Conservation (phyloP, 331 rosid genomes). For the Quercus tomentella region DNA sequence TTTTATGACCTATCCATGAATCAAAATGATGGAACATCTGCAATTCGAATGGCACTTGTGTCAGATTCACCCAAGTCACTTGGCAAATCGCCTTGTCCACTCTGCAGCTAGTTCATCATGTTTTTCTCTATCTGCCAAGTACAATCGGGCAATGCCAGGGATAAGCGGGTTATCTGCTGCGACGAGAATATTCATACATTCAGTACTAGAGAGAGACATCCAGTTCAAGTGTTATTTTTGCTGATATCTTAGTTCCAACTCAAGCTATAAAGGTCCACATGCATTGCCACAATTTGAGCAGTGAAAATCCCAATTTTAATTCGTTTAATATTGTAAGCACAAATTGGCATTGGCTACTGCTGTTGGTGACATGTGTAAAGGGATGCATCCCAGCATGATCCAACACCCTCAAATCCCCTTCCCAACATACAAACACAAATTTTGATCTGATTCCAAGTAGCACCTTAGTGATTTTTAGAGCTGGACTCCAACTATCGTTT, state of each 20-base stretch:
- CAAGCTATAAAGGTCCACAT: neutral
- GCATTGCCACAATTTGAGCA: no score
- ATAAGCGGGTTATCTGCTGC: conserved; percentile 65
- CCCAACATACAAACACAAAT: neutral
- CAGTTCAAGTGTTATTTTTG: neutral
- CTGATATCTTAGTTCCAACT: neutral
- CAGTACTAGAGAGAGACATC: neutral
- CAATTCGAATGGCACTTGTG: neutral
- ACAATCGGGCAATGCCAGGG: conserved; percentile 69
- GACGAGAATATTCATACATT: neutral
- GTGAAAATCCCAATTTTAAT: no score
- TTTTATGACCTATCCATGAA: neutral
- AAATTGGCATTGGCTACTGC: no score
- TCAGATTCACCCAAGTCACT: conserved; percentile 53
- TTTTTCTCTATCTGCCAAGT: conserved; percentile 63
- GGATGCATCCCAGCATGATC: no score
- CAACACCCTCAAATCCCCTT: no score
- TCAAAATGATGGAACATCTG: neutral
- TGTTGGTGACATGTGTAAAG: no score
- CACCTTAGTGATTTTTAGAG: conserved; percentile 74
- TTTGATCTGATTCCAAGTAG: conserved; percentile 47
- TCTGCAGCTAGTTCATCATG: conserved; percentile 74
- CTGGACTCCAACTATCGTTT: conserved; percentile 95
- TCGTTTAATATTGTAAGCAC: no score
- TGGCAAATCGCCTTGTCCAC: conserved; percentile 83